Evolutionary conservation across 352 stramenopile species (phyloP), one percentile per base, ranked within the genome.

Genomic region (Phytophthora pluvialis): DNA sequence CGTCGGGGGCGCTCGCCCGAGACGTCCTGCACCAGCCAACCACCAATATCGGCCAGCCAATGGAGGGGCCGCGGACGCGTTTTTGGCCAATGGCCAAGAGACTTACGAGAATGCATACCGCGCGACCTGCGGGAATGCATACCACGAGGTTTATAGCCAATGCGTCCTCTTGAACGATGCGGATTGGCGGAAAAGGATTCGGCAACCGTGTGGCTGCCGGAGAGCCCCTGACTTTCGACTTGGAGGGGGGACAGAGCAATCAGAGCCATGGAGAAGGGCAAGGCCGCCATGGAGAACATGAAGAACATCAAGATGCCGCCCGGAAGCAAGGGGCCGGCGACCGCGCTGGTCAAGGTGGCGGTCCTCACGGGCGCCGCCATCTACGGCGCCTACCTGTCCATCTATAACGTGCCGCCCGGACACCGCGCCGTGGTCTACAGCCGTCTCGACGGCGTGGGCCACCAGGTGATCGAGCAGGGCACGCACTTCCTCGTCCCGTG

Each of bases 401-500:
- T 97, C 49, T 97, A 94, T 72, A 95, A 95, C 74, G 88, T 97
- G 67, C 78, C 90, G 35, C 80, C 88, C 50, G 90, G 90, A 74
- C 88, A 96, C 76, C 86, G 86, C 69, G 90, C 87, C n/a, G 73
- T 97, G 18, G 82, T 97, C 49, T 97, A 96, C 81, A 96, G 86
- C 74, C 88, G 90, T 72, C 44, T 97, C n/a, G 84, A 93, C 44
- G 90, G 90, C 52, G 86, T 97, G 10, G 74, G 88, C 44, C 68
- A 92, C 45, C 73, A 78, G 32, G 73, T 90, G 52, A 89, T 96
- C 33, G 83, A 90, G 52, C 94, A 99, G 88, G 97, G 97, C 72
- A 96, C 98, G 69, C 97, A 99, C 81, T 98, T 99, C 51, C 77
- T 98, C 48, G 76, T 99, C 49, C 98, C 98, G n/a, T 99, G 97